These are phyloP conservation scores for Fusarium tricinctum DNA, from an alignment of 2,329 filamentous ascomycete species.

Conservation along the genomic window DNA sequence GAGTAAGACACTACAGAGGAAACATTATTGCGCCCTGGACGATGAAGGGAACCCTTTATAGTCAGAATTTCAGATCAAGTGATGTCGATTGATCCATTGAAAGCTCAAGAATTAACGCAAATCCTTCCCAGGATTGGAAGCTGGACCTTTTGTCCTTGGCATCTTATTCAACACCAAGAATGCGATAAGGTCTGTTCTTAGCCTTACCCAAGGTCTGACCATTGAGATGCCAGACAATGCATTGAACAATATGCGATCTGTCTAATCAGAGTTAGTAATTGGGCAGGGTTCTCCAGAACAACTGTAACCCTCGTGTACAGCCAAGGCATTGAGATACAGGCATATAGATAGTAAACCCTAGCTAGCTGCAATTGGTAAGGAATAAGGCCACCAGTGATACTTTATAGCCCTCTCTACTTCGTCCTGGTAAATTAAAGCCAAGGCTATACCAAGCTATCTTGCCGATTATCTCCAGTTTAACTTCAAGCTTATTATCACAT, in stretches of 20 bases:
- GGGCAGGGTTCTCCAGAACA: neutral
- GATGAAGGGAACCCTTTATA: neutral
- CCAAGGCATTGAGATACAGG: no score
- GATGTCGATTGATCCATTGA: neutral
- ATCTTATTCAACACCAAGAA: neutral
- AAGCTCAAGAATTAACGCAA: neutral
- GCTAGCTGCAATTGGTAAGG: neutral
- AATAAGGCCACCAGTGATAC: constrained; percentile 12
- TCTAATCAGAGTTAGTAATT: neutral
- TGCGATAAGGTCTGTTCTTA: constrained; percentile 5
- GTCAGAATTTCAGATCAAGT: neutral
- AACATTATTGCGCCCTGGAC: fast-evolving
- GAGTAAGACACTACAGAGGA: neutral
- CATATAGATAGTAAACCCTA: neutral
- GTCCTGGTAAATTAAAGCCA: neutral
- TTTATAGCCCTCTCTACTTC: neutral
- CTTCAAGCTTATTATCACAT: constrained; percentile 11
- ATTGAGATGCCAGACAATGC: neutral
- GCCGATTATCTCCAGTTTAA: constrained; percentile 20
- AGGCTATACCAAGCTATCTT: constrained; percentile 1
- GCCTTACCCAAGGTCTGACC: neutral
- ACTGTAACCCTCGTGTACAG: neutral
- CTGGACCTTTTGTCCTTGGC: constrained; percentile 27
- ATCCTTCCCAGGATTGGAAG: constrained; percentile 17
- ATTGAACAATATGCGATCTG: neutral